phyloP scores from a whole-genome alignment of 495 filamentous ascomycete genomes.

The Aspergillus panamensis region DNA sequence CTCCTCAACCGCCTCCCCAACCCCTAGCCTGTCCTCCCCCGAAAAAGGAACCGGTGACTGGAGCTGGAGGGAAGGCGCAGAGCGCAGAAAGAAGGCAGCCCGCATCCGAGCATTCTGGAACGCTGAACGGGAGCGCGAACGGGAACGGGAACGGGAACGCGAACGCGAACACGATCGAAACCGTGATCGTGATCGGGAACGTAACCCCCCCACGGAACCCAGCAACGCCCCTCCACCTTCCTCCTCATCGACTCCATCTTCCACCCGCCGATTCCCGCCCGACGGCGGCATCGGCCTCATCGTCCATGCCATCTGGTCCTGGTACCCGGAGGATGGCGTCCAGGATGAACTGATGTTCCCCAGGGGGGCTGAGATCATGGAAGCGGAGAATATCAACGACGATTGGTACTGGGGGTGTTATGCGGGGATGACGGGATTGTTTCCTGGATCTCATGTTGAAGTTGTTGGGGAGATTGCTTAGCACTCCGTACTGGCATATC shows the following conservation, averaged over 20 bases:
- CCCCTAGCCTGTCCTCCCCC: constrained; percentile 21
- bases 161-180: no score
- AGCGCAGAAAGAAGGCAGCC: constrained; percentile 48
- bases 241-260: constrained; percentile 1
- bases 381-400: constrained; percentile 77
- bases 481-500: constrained; percentile 2
- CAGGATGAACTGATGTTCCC: constrained; percentile 80
- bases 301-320: constrained; percentile 66
- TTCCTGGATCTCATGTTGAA: constrained; percentile 68
- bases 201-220: constrained; percentile 17
- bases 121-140: constrained; percentile 12
- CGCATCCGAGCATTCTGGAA: constrained; percentile 26
- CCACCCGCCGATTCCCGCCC: constrained; percentile 56
- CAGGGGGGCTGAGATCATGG: constrained; percentile 71
- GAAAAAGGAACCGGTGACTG: constrained; percentile 38
- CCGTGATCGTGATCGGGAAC: constrained; percentile 12
- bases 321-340: constrained; percentile 60
- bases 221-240: constrained; percentile 15
- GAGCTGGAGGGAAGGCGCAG: constrained; percentile 50
- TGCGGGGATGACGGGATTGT: constrained; percentile 68
- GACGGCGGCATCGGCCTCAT: constrained; percentile 63
- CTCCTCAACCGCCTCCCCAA: constrained; percentile 16
- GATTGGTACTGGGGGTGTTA: constrained; percentile 85
- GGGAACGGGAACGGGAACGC: no score
- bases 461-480: constrained; percentile 39